Percentiles rank a stretch among this genome's conserved stretches.
phyloP scores from a whole-genome alignment of 1,139 yeast species.

The Zhuliangozyma parablackwelliae region DNA sequence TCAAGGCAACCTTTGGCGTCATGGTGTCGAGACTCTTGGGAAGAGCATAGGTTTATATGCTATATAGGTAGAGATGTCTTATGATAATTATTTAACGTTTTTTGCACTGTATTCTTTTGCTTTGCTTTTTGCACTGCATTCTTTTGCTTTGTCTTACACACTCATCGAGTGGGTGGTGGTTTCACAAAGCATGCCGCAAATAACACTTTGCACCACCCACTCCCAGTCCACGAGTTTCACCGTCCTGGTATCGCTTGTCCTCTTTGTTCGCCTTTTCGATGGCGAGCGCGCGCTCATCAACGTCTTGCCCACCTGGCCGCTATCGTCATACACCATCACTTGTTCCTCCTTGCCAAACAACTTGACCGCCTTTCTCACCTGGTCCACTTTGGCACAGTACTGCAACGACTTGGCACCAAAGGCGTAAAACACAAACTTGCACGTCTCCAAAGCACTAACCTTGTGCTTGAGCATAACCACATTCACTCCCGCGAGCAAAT shows the following conservation, averaged over 20 bases:
- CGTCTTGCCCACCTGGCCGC: conserved; percentile 1
- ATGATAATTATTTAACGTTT: not conserved
- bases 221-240: conserved; percentile 51
- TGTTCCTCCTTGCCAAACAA: conserved; percentile 2
- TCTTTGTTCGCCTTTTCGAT: conserved; percentile 1
- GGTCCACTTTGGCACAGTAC: conserved; percentile 9
- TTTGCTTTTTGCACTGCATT: too few relatives aligned
- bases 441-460: conserved; percentile 24
- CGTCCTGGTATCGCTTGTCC: not conserved
- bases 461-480: conserved; percentile 28
- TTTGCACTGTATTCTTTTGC: not conserved
- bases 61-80: not conserved
- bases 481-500: conserved; percentile 24
- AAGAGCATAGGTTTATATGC: conserved; percentile 3
- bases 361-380: conserved; percentile 2
- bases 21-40: conserved; percentile 36
- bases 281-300: conserved; percentile 3
- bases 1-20: conserved; percentile 50
- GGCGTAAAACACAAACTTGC: conserved; percentile 43
- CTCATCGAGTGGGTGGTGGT: conserved; percentile 2
- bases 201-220: conserved; percentile 72
- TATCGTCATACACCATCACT: conserved; percentile 24
- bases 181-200: conserved; percentile 38
- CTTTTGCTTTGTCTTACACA: not conserved
- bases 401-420: conserved; percentile 37